Evolutionary conservation across 192 early-diverging fungal species (phyloP).

Genomic region (Podila epigama): DNA sequence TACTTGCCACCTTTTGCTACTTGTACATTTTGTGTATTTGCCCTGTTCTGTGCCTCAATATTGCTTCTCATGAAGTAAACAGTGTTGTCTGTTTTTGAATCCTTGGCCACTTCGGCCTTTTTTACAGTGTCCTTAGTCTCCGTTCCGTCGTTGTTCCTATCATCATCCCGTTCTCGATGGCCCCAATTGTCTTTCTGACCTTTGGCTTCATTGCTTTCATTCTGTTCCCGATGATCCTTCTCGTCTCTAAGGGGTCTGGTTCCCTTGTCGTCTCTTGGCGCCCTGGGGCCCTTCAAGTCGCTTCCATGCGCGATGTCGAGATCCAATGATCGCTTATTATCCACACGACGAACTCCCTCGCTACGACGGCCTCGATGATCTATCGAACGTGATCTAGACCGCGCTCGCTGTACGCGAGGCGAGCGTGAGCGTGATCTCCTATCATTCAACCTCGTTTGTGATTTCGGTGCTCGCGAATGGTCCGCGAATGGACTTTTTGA

Average conservation of each 20-base stretch:
- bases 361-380: background rate
- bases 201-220: background rate
- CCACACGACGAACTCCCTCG: conserved; percentile 12
- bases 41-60: background rate
- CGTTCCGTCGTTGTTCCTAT: background rate
- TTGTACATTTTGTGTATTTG: background rate
- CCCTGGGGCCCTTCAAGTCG: background rate
- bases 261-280: background rate
- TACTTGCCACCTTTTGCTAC: background rate
- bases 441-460: background rate
- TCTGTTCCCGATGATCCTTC: background rate
- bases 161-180: background rate
- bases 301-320: background rate
- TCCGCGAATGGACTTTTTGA: background rate
- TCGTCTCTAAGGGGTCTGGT: background rate
- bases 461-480: background rate
- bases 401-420: background rate
- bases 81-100: background rate
- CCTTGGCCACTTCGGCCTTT: background rate
- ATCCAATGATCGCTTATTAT: conserved; percentile 2
- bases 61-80: background rate
- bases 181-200: background rate
- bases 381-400: conserved; percentile 1
- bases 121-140: background rate
- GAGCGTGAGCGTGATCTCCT: conserved; percentile 26